phyloP scores from a whole-genome alignment of 169 alveolate genomes.

The Babesia divergens region DNA sequence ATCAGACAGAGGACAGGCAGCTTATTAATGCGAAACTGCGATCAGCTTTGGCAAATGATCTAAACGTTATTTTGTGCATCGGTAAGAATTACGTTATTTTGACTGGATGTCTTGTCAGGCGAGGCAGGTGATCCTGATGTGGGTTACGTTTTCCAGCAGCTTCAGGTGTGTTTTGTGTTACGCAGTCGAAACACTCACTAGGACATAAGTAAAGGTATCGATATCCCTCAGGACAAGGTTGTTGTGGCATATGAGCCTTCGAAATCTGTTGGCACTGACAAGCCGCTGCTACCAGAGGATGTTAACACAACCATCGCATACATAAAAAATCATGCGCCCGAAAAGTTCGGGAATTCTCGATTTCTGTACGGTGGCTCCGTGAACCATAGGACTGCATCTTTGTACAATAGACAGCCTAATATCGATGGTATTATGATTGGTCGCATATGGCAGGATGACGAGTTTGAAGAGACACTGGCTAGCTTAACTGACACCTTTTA shows the following conservation, averaged over 20 bases:
- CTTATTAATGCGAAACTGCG: slow-evolving; percentile 33
- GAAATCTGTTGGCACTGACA: slow-evolving; percentile 38
- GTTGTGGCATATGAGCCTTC: slow-evolving; percentile 59
- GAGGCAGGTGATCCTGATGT: slow-evolving; percentile 13
- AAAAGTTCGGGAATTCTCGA: background rate
- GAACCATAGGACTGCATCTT: slow-evolving; percentile 4
- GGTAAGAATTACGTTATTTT: slow-evolving; percentile 7
- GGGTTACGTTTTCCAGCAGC: slow-evolving; percentile 4
- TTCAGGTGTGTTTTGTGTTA: slow-evolving; percentile 1
- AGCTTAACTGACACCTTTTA: background rate
- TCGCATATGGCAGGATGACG: slow-evolving; percentile 34
- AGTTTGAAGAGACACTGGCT: slow-evolving; percentile 1
- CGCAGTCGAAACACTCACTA: background rate
- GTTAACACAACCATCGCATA: slow-evolving; percentile 19
- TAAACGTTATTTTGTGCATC: slow-evolving; percentile 44
- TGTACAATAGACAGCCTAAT: slow-evolving; percentile 2
- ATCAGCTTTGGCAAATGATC: slow-evolving; percentile 16
- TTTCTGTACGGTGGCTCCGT: slow-evolving; percentile 59
- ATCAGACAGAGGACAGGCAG: slow-evolving; percentile 20
- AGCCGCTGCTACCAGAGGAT: slow-evolving; percentile 36
- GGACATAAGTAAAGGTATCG: slow-evolving; percentile 16
- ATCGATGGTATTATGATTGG: slow-evolving; percentile 57
- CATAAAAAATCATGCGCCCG: background rate
- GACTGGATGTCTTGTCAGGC: background rate
- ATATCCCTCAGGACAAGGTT: slow-evolving; percentile 8